phyloP scores from a whole-genome alignment of 495 filamentous ascomycete species.

The Xylaria bambusicola region DNA sequence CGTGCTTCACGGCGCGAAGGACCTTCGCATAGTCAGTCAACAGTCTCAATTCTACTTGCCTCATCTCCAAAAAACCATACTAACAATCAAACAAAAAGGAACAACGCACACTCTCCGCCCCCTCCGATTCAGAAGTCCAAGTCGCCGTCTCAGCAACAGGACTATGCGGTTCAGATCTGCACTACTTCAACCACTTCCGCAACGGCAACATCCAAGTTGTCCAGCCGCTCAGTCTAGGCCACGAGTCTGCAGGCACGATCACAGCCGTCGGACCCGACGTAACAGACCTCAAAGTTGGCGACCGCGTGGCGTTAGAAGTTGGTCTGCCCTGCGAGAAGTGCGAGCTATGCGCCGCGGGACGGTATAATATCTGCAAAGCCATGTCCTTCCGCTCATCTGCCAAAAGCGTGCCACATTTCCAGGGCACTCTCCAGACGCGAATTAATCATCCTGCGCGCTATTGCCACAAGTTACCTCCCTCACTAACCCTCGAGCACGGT shows the following conservation, averaged over 20 bases:
- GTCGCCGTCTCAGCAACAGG: conserved; percentile 60
- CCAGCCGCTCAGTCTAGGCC: conserved; percentile 64
- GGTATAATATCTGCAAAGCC: conserved; percentile 83
- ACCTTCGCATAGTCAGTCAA: conserved; percentile 62
- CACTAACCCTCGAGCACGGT: conserved; percentile 65
- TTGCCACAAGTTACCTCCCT: conserved; percentile 65
- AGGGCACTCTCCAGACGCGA: conserved; percentile 79
- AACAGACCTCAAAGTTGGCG: conserved; percentile 53
- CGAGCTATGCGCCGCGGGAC: conserved; percentile 62
- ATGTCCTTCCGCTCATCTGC: conserved; percentile 81
- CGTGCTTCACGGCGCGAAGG: conserved; percentile 68
- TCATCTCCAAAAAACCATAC: background rate
- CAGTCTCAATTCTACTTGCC: background rate
- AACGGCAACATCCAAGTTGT: conserved; percentile 67
- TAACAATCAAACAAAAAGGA: conserved; percentile 39
- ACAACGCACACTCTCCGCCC: conserved; percentile 43
- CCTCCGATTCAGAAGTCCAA: conserved; percentile 55
- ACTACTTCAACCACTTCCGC: conserved; percentile 68
- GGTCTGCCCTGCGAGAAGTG: conserved; percentile 76
- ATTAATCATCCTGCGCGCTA: conserved; percentile 74
- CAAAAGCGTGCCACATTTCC: conserved; percentile 74
- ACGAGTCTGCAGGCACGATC: conserved; percentile 62
- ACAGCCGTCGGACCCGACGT: conserved; percentile 53
- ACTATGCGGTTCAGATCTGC: conserved; percentile 69
- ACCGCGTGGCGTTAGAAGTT: conserved; percentile 81